These are phyloP conservation scores for Myxozyma geophila DNA, from an alignment of 805 yeast species.

Conservation along the genomic window DNA sequence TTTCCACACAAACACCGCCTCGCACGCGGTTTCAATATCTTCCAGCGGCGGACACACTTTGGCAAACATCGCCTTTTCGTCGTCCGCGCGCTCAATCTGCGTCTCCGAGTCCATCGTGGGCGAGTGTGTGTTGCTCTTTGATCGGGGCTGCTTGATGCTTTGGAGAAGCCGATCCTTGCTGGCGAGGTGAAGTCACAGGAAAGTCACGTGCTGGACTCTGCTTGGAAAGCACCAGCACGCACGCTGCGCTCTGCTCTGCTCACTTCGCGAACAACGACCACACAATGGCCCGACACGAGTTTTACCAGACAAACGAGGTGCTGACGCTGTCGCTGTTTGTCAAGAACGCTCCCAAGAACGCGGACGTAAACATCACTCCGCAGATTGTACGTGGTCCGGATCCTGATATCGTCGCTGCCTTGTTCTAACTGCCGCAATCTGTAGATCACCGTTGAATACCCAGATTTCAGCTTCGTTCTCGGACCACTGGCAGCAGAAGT, in stretches of 20 bases:
- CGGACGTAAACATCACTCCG: slow-evolving; percentile 49
- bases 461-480: slow-evolving; percentile 63
- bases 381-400: slow-evolving; percentile 13
- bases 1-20: slow-evolving; percentile 43
- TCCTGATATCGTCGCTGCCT: not conserved
- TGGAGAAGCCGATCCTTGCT: not conserved
- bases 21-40: slow-evolving; percentile 40
- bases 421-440: not conserved
- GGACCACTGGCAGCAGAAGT: slow-evolving; percentile 61
- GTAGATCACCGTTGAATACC: slow-evolving; percentile 1
- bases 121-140: not conserved
- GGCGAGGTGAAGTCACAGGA: not conserved
- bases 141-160: not conserved
- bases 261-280: not conserved
- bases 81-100: slow-evolving; percentile 3
- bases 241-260: not conserved
- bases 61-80: slow-evolving; percentile 27
- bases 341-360: slow-evolving; percentile 61
- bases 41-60: slow-evolving; percentile 35
- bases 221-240: not conserved
- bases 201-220: not conserved
- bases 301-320: slow-evolving; percentile 66
- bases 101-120: not conserved
- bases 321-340: slow-evolving; percentile 75
- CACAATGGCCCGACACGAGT: slow-evolving; percentile 52